Conservation (phyloP, 305 asterid genomes). For the Lippia alba region DNA sequence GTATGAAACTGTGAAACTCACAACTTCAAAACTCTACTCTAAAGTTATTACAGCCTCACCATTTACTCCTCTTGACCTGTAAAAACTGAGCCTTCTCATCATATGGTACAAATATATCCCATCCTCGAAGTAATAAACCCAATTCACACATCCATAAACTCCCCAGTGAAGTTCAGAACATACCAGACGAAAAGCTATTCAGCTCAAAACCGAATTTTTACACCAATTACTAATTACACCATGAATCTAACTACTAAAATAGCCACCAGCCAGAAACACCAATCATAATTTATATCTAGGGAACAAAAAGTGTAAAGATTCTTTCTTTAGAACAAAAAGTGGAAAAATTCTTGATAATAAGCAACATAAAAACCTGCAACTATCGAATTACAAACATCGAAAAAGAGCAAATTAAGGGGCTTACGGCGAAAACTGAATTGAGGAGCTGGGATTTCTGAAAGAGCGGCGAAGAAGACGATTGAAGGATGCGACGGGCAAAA, state of each 20-base stretch:
- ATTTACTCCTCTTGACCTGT: conserved; percentile 8
- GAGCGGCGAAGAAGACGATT: conserved; percentile 43
- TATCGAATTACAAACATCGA: neutral
- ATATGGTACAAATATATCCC: neutral
- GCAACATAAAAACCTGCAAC: neutral
- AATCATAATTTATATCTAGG: conserved; percentile 10
- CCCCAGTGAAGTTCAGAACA: neutral
- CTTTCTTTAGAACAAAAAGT: neutral
- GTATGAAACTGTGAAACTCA: neutral
- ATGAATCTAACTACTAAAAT: neutral
- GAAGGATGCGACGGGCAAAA: conserved; percentile 59
- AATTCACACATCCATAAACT: conserved; percentile 3
- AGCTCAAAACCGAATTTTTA: neutral
- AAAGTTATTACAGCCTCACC: neutral
- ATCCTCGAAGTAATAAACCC: too few species aligned
- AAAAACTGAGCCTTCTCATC: conserved; percentile 8
- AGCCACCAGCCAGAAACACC: conserved; percentile 1
- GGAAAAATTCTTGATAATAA: neutral
- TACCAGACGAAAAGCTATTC: neutral
- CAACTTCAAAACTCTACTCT: neutral
- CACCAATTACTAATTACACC: neutral
- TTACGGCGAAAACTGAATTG: conserved; percentile 53
- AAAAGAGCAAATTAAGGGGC: conserved; percentile 26
- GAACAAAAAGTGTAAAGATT: neutral
- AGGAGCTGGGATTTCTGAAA: conserved; percentile 43